A percentile compares a stretch with the other conserved stretches of the same genome.
phyloP scores from a whole-genome alignment of 257 asterid genomes.

The Henckelia pumila region DNA sequence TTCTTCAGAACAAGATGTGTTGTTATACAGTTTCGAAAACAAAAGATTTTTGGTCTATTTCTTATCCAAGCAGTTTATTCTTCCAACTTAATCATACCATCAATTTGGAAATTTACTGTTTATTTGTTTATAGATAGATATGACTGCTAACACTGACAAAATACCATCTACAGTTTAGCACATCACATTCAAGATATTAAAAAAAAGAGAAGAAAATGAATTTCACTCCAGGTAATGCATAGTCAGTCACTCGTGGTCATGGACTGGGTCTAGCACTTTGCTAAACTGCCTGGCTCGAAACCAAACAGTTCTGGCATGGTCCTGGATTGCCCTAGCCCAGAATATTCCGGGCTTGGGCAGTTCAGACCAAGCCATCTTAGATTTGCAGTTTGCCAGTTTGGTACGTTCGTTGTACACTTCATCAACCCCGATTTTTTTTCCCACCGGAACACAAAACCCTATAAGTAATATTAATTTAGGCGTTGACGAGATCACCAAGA shows the following conservation, averaged over 20 bases:
- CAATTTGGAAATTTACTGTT: background rate
- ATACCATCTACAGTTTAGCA: background rate
- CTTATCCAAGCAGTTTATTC: background rate
- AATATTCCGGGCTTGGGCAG: background rate
- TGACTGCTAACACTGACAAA: background rate
- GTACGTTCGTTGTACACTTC: too few species aligned
- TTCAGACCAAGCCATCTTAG: background rate
- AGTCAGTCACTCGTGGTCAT: background rate
- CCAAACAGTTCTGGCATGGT: background rate
- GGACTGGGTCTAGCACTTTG: background rate
- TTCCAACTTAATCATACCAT: background rate
- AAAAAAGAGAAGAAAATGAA: too few species aligned
- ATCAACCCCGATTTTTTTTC: too few species aligned
- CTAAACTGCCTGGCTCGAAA: background rate
- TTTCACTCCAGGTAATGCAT: background rate
- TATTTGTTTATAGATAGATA: too few species aligned
- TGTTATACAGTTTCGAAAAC: background rate
- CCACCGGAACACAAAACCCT: background rate
- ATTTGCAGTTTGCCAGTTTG: background rate
- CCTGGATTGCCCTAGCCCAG: background rate
- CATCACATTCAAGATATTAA: background rate
- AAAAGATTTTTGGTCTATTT: background rate
- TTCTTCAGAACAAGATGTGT: background rate
- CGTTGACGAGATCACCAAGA: too few species aligned
- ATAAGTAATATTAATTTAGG: background rate